Percentiles rank a stretch among this genome's conserved stretches.
phyloP scores from a whole-genome alignment of 2,329 filamentous ascomycete species.

The Colletotrichum sp. region DNA sequence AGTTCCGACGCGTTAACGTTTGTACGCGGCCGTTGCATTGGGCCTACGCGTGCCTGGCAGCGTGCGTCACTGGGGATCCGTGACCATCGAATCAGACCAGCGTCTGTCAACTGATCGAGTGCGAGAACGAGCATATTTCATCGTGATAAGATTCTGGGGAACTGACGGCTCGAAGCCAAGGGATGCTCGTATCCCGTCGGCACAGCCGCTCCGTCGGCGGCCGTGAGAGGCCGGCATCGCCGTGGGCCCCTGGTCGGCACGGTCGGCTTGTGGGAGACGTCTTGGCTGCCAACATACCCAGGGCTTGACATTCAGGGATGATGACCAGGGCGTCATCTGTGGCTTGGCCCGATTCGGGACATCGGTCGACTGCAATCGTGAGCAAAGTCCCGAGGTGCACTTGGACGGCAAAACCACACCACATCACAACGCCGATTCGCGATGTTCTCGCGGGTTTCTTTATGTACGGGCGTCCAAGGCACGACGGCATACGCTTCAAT shows the following conservation, averaged over 20 bases:
- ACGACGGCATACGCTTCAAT: background rate
- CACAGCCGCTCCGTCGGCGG: constrained; percentile 5
- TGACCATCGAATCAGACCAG: background rate
- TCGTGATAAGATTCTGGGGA: constrained; percentile 7
- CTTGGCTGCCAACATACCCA: background rate
- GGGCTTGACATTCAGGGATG: background rate
- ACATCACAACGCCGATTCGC: background rate
- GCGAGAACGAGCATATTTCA: background rate
- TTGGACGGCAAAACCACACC: background rate
- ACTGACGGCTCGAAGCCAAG: background rate
- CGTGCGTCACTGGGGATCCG: background rate
- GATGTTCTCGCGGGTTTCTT: background rate
- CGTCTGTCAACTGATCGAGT: background rate
- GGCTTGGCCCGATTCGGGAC: background rate
- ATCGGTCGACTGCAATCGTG: background rate
- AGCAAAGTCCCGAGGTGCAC: background rate
- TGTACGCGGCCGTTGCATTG: background rate
- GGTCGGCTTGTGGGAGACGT: constrained; percentile 15
- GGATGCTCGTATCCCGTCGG: constrained; percentile 11
- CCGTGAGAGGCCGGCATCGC: background rate
- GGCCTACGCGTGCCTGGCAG: background rate
- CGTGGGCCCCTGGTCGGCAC: constrained; percentile 5
- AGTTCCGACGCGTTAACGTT: background rate
- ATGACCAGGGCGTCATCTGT: background rate
- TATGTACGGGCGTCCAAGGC: background rate